Evolutionary conservation across 2,329 filamentous ascomycete species (phyloP).

Genomic region (Arthrobotrys pseudoclavata): DNA sequence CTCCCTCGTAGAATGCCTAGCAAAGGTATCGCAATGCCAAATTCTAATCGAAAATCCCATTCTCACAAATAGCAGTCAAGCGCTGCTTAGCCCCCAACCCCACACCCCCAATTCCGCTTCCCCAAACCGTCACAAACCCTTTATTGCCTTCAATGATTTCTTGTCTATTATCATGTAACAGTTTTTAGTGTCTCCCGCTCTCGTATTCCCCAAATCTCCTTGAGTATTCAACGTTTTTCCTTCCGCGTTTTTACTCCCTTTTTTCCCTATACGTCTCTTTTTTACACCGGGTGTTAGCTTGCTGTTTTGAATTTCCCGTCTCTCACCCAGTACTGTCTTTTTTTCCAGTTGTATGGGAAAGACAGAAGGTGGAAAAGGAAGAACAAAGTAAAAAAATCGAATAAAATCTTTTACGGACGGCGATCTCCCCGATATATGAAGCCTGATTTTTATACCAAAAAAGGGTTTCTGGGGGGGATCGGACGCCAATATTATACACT

Average conservation of each 20-base stretch:
- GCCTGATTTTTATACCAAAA: not conserved
- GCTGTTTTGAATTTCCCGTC: conserved; percentile 33
- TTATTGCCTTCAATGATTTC: conserved; percentile 52
- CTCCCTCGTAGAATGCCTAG: conserved; percentile 42
- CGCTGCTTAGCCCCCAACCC: conserved; percentile 4
- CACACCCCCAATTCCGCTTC: not conserved
- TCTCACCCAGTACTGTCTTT: conserved; percentile 43
- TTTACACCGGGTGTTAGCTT: conserved; percentile 56
- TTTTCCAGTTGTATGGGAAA: conserved; percentile 10
- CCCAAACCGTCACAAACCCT: conserved; percentile 15
- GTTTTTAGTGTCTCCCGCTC: conserved; percentile 51
- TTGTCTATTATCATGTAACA: conserved; percentile 54
- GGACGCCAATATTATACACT: conserved; percentile 19
- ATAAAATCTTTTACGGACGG: conserved; percentile 59
- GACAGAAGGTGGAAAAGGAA: conserved; percentile 54
- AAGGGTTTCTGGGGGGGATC: conserved; percentile 8
- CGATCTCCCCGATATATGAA: conserved; percentile 28
- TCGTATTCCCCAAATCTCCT: conserved; percentile 28
- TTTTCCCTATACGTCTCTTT: conserved; percentile 23
- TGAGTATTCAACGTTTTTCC: conserved; percentile 44
- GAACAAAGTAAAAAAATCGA: conserved; percentile 58
- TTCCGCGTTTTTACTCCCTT: conserved; percentile 4
- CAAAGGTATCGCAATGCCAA: conserved; percentile 44
- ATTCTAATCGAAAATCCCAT: conserved; percentile 16
- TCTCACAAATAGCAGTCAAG: not conserved